phyloP scores from a whole-genome alignment of 805 yeast species.

The Myxozyma mucilagina region DNA sequence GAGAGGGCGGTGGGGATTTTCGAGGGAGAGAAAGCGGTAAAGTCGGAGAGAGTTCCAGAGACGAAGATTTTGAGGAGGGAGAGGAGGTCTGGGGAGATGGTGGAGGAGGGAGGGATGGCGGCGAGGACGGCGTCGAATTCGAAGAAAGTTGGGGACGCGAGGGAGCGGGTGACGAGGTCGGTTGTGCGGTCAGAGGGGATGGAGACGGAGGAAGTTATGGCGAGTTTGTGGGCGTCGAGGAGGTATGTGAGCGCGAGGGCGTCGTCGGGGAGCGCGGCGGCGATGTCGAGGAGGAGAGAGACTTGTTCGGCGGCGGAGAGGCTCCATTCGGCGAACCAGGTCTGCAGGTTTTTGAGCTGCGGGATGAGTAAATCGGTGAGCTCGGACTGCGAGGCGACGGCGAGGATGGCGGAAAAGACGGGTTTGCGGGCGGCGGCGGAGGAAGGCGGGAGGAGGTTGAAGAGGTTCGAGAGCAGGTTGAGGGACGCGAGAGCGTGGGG shows the following conservation, averaged over 20 bases:
- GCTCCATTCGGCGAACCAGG: conserved; percentile 45
- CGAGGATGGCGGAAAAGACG: conserved; percentile 41
- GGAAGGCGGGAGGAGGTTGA: conserved; percentile 41
- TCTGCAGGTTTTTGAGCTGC: conserved; percentile 42
- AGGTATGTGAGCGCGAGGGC: conserved; percentile 30
- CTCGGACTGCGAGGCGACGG: conserved; percentile 40
- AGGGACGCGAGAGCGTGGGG: conserved; percentile 31
- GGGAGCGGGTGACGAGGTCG: conserved; percentile 17
- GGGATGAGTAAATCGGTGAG: conserved; percentile 40
- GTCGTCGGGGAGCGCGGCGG: conserved; percentile 27
- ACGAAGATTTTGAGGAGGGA: conserved; percentile 37
- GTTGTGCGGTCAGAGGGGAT: conserved; percentile 6
- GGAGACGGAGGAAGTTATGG: conserved; percentile 19
- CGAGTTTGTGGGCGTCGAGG: conserved; percentile 32
- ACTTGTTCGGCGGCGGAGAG: conserved; percentile 34
- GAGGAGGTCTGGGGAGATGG: conserved; percentile 30
- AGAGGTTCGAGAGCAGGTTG: conserved; percentile 43
- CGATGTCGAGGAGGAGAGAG: conserved; percentile 36
- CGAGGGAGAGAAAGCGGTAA: conserved; percentile 14
- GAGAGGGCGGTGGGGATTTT: conserved; percentile 11
- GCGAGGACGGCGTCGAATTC: conserved; percentile 20
- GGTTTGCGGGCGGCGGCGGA: conserved; percentile 37
- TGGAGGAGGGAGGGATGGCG: neutral
- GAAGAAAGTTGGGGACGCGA: conserved; percentile 12
- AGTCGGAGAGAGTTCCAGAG: conserved; percentile 24